Evolutionary conservation across 2,329 filamentous ascomycete species (phyloP), one percentile per base, ranked within the genome.

Genomic region (Aspergillus sp.): DNA sequence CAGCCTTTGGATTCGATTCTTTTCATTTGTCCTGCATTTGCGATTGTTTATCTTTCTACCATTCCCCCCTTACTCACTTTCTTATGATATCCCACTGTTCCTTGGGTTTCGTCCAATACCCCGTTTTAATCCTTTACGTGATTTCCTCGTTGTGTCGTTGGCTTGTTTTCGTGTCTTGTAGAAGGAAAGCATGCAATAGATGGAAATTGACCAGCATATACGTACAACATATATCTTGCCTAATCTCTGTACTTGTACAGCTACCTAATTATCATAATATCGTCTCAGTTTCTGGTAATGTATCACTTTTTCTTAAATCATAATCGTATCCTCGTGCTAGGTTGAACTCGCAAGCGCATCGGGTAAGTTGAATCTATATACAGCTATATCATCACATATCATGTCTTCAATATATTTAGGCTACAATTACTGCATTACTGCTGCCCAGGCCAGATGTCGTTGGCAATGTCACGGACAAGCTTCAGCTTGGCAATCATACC

Each of bases 401-500:
- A 41, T 41, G 13, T 17, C 13, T 15, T 41, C 34, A 41, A 41
- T 41, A 15, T 15, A 41, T 41, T 41, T 41, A 15, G 15, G 28
- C 59, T 50, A 54, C 43, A 45, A 51, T 69, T 65, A 85, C 65
- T 79, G 72, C 77, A 51, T 69, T 65, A 85, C 65, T 79, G 72
- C 77, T 86, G 77, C 22, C 81, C 81, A 4, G 83, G 82, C 91
- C 90, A 93, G 61, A 93, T 84, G 70, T 89, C 86, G 71, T 92
- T 85, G 3, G 91, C 90, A 69, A 93, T 87, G 68, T 87, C 81
- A 65, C 90, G 84, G 19, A 93, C 89, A 56, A 93, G 78, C 66
- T 84, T 81, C 70, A 93, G 77, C 81, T 93, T 93, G 75, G 84
- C 86, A 78, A 86, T 86, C 87, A 93, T 89, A 64, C 91, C 89